Base-by-base conservation (phyloP, 345 rosid genomes). In the Corchorus capsularis region DNA sequence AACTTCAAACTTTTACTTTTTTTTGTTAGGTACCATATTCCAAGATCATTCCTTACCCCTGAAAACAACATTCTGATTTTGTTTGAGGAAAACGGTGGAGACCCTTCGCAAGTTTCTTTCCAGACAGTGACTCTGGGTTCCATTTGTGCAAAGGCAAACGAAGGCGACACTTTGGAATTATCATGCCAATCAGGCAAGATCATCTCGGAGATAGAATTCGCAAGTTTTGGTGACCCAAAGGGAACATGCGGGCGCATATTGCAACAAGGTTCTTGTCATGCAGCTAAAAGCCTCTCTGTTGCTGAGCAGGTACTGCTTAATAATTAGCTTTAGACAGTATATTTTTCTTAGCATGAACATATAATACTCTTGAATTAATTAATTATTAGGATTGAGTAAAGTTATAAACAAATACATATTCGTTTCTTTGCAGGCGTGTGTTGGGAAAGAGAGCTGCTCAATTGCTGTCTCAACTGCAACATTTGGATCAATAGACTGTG, bases 81-180 rank as follows among this genome's bases (percentile, higher is more conserved):
- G 41, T 88, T 84, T 17, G 91, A 86, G 78, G 89, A 88, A 71
- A 61, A 82, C 0, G 89, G 91, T 0, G 91, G 87, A 35, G 72
- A 60, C 41, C 84, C 88, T 0, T 71, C 77, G 1, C 34, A 55
- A 0, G 85, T 81, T n/a, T 81, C 39, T 59, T 55, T 87, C 70
- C 79, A 52, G 69, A 84, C 81, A 6, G 75, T 81, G 9, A 78
- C 78, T 1, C 65, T 80, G 3, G 89, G 83, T 1, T 63, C 74
- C 32, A 19, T 81, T 4, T 85, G 89, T 22, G 86, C 56, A 1
- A 22, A 85, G 70, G 83, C 70, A 0, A 41, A 74, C 15, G 83
- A 84, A 69, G 80, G 80, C 6, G 53, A 66, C 39, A 63, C 74
- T 4, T 49, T 85, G 67, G 79, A 81, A 17, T 53, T 85, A 5